Conservation (phyloP, 2,329 filamentous ascomycete genomes). For the Colletotrichum gloeosporioides region DNA sequence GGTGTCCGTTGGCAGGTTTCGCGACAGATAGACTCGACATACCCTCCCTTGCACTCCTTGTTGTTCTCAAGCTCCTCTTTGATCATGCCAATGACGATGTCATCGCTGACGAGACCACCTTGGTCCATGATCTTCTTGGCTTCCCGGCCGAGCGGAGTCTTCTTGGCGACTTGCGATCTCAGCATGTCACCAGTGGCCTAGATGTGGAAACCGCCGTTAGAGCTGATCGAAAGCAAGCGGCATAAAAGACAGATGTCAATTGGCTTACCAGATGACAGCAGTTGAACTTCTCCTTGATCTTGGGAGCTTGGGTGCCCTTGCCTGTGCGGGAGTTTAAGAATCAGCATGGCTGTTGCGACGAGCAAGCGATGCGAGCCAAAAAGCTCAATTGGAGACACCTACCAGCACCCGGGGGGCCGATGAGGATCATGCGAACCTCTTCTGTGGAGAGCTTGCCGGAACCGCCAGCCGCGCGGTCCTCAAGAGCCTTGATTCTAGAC, state of each 20-base stretch:
- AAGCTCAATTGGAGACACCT: slow-evolving; percentile 42
- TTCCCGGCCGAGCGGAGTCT: slow-evolving; percentile 91
- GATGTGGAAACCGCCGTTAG: slow-evolving; percentile 23
- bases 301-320: slow-evolving; percentile 98
- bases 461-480: slow-evolving; percentile 70
- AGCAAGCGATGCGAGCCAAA: not conserved
- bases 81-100: slow-evolving; percentile 99
- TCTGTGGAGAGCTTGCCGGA: slow-evolving; percentile 56
- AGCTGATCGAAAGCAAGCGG: not conserved
- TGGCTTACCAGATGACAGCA: slow-evolving; percentile 90
- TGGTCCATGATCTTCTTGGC: slow-evolving; percentile 99
- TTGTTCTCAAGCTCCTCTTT: slow-evolving; percentile 95
- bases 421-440: slow-evolving; percentile 93
- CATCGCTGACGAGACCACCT: slow-evolving; percentile 95
- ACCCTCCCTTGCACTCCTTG: slow-evolving; percentile 96
- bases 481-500: slow-evolving; percentile 83
- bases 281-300: slow-evolving; percentile 97
- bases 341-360: not conserved
- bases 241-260: slow-evolving; percentile 23
- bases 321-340: slow-evolving; percentile 58
- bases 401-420: slow-evolving; percentile 98
- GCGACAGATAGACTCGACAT: slow-evolving; percentile 35
- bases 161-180: slow-evolving; percentile 96
- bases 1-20: not conserved
- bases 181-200: slow-evolving; percentile 99